A percentile compares a stretch with the other conserved stretches of the same genome.
Conservation (phyloP, 495 filamentous ascomycete species). For the Hypoxylon rickii region DNA sequence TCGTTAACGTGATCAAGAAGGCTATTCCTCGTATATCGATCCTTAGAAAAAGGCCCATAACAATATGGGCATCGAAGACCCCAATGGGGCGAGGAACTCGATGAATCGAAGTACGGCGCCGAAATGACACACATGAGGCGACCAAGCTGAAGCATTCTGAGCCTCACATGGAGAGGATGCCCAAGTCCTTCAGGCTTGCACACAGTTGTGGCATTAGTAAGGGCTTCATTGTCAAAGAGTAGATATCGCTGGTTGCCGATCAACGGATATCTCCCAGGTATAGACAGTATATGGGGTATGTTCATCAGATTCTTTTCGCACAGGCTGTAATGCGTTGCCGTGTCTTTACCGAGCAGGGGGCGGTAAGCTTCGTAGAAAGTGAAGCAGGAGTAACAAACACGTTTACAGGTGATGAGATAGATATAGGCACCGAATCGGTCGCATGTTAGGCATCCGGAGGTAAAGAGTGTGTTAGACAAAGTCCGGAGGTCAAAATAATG, state of each 20-base stretch:
- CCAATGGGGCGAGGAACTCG: conserved; percentile 7
- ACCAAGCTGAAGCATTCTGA: conserved; percentile 6
- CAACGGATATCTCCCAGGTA: background rate
- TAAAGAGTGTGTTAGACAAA: conserved; percentile 39
- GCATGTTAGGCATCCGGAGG: conserved; percentile 41
- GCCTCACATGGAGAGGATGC: too few relatives aligned
- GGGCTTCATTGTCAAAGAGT: background rate
- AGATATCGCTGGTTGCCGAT: background rate
- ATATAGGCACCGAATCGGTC: conserved; percentile 43
- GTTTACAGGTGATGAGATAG: conserved; percentile 44
- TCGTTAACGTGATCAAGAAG: too few relatives aligned
- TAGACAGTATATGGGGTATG: conserved; percentile 12
- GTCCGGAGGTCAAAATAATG: conserved; percentile 28
- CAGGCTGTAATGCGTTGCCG: background rate
- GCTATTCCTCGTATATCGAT: too few relatives aligned
- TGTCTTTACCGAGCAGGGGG: too few relatives aligned
- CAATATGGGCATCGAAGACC: too few relatives aligned
- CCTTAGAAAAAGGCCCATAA: conserved; percentile 2
- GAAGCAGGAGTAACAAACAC: conserved; percentile 48
- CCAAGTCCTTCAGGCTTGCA: background rate
- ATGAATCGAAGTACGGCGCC: conserved; percentile 11
- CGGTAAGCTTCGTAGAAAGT: conserved; percentile 27
- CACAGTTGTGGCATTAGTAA: background rate
- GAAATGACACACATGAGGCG: conserved; percentile 24
- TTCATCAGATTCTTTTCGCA: background rate